These are phyloP conservation scores for Westerdykella sp. DNA, from an alignment of 2,329 filamentous ascomycete species.

Conservation along the genomic window DNA sequence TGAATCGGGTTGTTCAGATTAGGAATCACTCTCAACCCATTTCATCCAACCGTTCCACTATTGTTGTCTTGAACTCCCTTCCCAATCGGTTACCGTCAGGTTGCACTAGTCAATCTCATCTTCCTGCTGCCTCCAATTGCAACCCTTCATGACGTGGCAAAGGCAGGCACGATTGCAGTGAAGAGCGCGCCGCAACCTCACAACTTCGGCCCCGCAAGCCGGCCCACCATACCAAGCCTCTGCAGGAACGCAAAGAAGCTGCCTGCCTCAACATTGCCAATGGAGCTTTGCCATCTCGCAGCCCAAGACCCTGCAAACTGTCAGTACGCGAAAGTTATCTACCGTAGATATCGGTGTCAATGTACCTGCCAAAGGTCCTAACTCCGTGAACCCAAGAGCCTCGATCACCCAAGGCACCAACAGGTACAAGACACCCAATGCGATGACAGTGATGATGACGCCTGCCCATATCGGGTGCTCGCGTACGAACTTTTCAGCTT, in stretches of 20 bases:
- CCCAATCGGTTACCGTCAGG: too few relatives aligned
- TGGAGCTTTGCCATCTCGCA: neutral
- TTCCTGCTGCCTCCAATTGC: too few relatives aligned
- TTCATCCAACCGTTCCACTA: too few relatives aligned
- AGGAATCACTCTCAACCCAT: too few relatives aligned
- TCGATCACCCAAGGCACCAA: slow-evolving; percentile 26
- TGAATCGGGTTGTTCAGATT: too few relatives aligned
- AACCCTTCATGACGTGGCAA: too few relatives aligned
- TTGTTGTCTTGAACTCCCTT: too few relatives aligned
- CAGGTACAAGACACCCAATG: slow-evolving; percentile 24
- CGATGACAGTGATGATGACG: slow-evolving; percentile 23
- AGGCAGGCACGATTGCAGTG: too few relatives aligned
- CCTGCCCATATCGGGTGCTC: slow-evolving; percentile 16
- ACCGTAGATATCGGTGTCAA: neutral
- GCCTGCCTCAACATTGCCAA: neutral
- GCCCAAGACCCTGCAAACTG: neutral
- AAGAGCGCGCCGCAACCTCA: too few relatives aligned
- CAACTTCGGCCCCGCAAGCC: too few relatives aligned
- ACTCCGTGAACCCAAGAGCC: slow-evolving; percentile 28
- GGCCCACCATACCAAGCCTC: neutral
- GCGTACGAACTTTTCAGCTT: slow-evolving; percentile 20
- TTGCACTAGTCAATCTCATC: too few relatives aligned
- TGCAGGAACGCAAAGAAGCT: neutral
- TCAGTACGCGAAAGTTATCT: too few relatives aligned
- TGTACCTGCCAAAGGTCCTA: slow-evolving; percentile 26